Evolutionary conservation across 2,329 filamentous ascomycete species (phyloP), one percentile per base, ranked within the genome.

Genomic region (Blastomyces emzantsi): DNA sequence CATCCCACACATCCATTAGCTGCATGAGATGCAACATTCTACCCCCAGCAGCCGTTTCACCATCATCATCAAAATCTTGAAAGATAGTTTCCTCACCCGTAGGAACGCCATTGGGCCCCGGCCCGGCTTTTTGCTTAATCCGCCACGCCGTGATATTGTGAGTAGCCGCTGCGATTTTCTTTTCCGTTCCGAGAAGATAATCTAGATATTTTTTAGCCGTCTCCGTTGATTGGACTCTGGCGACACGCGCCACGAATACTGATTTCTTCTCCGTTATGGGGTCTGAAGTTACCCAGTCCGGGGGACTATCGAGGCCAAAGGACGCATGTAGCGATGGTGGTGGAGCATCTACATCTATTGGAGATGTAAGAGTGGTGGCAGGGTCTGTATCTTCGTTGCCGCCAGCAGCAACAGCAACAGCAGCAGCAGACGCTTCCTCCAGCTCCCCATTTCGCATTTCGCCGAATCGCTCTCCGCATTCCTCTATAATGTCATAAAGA

Each of bases 121-220:
- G 39, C 15, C 15, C 39, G 45, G 36, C 60, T 62, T 65, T 71
- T 30, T 66, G 63, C 63, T 66, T 70, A 62, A 97, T 92, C 13
- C 94, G 85, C 90, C 92, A 97, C 1, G 93, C 93, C 25, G 89
- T 92, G 72, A 99, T 97, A 75, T 97, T 97, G 75, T 99, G 94
- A 65, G 93, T 92, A 4, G 94, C 94, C 57, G 83, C 80, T n/a
- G 91, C 87, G 45, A 91, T 87, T 69, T 90, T 91, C 77, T 89
- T 92, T 76, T 97, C 92, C 9, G 86, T 89, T 5, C 87, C 83
- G 8, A 97, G 81, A 0, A 99, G 82, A 73, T 95, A 87, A 54
- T 85, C 81, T 1, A 97, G 77, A 71, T 85, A 92, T 2, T 79
- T 76, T 64, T 85, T 84, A 2, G 92, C 93, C 74, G 94, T 84